Evolutionary conservation across 805 yeast species (phyloP).

Genomic region (Schwanniomyces pseudopolymorphus): DNA sequence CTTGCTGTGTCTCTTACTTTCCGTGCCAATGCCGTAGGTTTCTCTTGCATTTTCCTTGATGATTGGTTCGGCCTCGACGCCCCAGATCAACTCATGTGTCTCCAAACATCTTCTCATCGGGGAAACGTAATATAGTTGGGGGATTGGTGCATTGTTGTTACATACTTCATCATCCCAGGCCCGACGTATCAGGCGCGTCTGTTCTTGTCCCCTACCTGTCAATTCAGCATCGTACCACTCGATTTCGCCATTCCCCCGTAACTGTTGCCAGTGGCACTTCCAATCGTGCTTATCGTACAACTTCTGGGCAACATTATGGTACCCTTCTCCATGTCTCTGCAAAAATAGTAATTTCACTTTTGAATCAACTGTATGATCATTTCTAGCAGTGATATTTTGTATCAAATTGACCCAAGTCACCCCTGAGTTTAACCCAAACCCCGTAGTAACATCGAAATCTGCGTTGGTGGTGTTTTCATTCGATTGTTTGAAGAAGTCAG

Average conservation of each 20-base stretch:
- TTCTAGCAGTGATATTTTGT: slow-evolving; percentile 10
- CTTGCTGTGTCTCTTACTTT: slow-evolving; percentile 25
- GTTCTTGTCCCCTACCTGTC: slow-evolving; percentile 21
- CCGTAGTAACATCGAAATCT: slow-evolving; percentile 10
- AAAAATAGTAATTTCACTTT: slow-evolving; percentile 25
- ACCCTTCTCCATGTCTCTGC: slow-evolving; percentile 36
- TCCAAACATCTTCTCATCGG: slow-evolving; percentile 31
- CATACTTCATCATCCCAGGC: slow-evolving; percentile 16
- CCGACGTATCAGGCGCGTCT: slow-evolving; percentile 13
- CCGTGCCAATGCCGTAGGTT: slow-evolving; percentile 32
- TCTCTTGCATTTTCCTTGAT: slow-evolving; percentile 31
- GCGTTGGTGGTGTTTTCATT: slow-evolving; percentile 13
- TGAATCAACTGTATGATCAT: slow-evolving; percentile 8
- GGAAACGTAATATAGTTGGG: slow-evolving; percentile 23
- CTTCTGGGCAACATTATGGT: slow-evolving; percentile 26
- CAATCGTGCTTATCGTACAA: slow-evolving; percentile 17
- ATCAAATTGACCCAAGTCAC: slow-evolving; percentile 22
- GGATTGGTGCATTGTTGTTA: slow-evolving; percentile 3
- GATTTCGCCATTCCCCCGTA: slow-evolving; percentile 16
- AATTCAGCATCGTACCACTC: slow-evolving; percentile 33
- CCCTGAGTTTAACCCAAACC: slow-evolving; percentile 22
- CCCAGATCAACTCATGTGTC: slow-evolving; percentile 29
- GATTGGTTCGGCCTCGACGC: slow-evolving; percentile 5
- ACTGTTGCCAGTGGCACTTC: slow-evolving; percentile 26
- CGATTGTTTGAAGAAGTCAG: slow-evolving; percentile 20